Percentiles rank a stretch among this genome's conserved stretches.
Evolutionary conservation across 176 grass and related monocot species (phyloP).

Genomic region (Neostapfia colusana): DNA sequence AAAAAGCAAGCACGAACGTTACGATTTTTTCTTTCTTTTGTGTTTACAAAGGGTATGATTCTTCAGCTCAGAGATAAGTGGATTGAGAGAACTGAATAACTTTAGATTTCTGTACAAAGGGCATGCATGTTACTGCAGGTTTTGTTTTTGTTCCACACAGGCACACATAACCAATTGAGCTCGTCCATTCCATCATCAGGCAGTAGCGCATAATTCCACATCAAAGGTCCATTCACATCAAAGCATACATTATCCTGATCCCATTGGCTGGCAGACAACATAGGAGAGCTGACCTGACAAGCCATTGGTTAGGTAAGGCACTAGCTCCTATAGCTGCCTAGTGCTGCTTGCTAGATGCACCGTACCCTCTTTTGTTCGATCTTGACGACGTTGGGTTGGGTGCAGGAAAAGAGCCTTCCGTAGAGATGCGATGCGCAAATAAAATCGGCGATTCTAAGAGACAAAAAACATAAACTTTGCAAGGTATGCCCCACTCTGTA

Average conservation of each 20-base stretch:
- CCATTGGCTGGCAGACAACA: no score
- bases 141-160: background rate
- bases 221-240: no score
- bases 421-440: conserved; percentile 16
- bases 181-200: background rate
- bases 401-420: background rate
- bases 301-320: conserved; percentile 27
- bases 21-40: no score
- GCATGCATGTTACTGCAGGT: background rate
- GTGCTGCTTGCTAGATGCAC: conserved; percentile 2
- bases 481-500: background rate
- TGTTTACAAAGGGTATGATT: no score
- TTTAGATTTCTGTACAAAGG: background rate
- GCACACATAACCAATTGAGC: background rate
- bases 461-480: conserved; percentile 20
- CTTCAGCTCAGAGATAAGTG: background rate
- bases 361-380: background rate
- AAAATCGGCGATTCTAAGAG: conserved; percentile 24
- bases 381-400: conserved; percentile 23
- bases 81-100: background rate
- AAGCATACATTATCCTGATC: no score
- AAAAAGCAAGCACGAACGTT: background rate
- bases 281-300: conserved; percentile 17
- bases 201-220: no score
- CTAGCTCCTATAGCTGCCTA: conserved; percentile 9